Evolutionary conservation across 129 eudicot genomes (phyloP), one percentile per base, ranked within the genome.

Genomic region (Tagetes erecta): DNA sequence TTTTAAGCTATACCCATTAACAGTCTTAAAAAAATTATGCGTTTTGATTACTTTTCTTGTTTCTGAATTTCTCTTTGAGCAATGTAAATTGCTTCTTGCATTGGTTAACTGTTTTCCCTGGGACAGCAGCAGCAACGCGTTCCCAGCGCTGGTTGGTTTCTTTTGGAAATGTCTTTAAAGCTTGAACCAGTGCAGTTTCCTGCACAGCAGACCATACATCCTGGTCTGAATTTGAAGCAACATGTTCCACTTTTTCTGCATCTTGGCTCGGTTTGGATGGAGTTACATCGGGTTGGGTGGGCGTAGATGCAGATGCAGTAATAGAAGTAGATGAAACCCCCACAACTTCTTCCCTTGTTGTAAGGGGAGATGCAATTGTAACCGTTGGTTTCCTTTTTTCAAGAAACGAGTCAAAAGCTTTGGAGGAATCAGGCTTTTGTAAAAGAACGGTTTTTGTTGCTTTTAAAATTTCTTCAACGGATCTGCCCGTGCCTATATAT

Each of bases 371-470:
- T 4, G 88, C 80, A 60, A 93, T 93, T 13, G 96, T 70, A 33
- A 67, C 84, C 5, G 95, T 75, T 3, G 92, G 95, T 82, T 93
- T 93, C 70, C 96, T 81, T 68, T 93, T 90, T 79, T 86, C 96
- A 47, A 93, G 96, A 81, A 92, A 92, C 34, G 98, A 89, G 68
- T 92, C 98, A 80, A 92, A 92, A 1, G 96, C 98, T 83, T 92
- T 92, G 0, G 96, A 80, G 5, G 92, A 82, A 68, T 87, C 98
- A 9, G 98, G 98, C 80, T 90, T 92, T 51, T 92, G 98, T 41
- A 92, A 86, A 42, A 92, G 89, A 74, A 92, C 95, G 0, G 95
- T 87, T 84, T 92, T 92, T 31, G 96, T 89, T 60, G 98, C 98
- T 78, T 90, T 92, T 46, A 92, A 82, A 72, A 92, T 92, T 88